Evolutionary conservation across 306 rosid species (phyloP).

Genomic region (Ormosia semicastrata): DNA sequence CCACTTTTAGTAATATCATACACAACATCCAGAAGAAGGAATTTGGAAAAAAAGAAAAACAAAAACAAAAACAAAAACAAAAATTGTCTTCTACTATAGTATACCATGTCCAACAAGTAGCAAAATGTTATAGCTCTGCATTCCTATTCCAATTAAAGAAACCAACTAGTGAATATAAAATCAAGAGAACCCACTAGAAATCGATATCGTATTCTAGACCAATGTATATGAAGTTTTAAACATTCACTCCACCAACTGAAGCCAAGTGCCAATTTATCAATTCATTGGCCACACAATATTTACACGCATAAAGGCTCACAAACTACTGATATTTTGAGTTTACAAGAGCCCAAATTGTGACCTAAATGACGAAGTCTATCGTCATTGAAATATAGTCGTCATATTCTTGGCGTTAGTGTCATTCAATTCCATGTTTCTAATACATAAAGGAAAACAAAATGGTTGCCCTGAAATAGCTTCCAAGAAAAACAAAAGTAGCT

Average conservation of each 20-base stretch:
- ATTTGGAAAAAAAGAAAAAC: neutral
- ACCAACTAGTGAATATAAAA: neutral
- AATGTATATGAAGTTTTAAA: neutral
- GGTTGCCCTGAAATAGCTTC: neutral
- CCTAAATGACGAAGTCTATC: neutral
- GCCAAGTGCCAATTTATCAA: neutral
- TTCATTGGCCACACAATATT: slow-evolving; percentile 9
- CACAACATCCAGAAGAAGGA: slow-evolving; percentile 11
- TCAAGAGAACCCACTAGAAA: neutral
- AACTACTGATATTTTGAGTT: neutral
- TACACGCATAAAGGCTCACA: slow-evolving; percentile 3
- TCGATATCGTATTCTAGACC: neutral
- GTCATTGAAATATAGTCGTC: slow-evolving; percentile 11
- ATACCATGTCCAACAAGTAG: slow-evolving; percentile 15
- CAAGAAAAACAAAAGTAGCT: neutral
- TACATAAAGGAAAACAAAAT: neutral
- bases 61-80: neutral
- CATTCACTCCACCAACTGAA: neutral
- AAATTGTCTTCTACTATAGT: neutral
- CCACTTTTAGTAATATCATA: neutral
- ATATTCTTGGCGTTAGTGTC: neutral
- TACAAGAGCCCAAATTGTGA: slow-evolving; percentile 7
- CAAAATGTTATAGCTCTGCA: neutral
- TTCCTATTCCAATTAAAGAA: slow-evolving; percentile 7
- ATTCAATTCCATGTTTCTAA: slow-evolving; percentile 24